A percentile compares a stretch with the other conserved stretches of the same genome.
Evolutionary conservation across 345 rosid genomes (phyloP).

Genomic region (Iberis pinnata): DNA sequence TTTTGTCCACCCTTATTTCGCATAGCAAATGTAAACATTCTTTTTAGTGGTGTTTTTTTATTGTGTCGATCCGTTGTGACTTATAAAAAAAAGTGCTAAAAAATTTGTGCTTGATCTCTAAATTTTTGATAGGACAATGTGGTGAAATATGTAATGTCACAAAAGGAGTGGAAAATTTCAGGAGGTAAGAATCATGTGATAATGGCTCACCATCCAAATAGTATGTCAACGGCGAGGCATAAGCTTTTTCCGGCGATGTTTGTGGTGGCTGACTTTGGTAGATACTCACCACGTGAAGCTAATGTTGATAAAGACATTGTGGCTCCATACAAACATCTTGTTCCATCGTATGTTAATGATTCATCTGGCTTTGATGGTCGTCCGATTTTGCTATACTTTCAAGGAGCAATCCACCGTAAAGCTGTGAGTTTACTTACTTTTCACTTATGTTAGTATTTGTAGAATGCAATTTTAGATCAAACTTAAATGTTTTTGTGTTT

Average conservation of each 20-base stretch:
- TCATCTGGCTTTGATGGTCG: slow-evolving; percentile 60
- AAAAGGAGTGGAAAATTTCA: slow-evolving; percentile 68
- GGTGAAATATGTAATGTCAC: slow-evolving; percentile 51
- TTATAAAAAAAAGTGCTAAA: no score
- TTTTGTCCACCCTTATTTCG: no score
- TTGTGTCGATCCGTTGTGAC: no score
- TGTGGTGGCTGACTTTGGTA: slow-evolving; percentile 82
- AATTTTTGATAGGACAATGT: slow-evolving; percentile 38
- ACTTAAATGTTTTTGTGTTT: no score
- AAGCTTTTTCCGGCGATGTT: slow-evolving; percentile 76
- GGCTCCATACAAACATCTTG: slow-evolving; percentile 86
- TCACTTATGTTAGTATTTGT: no score
- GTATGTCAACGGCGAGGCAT: slow-evolving; percentile 71
- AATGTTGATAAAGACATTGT: slow-evolving; percentile 82
- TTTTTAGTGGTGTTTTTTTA: no score
- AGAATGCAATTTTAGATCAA: no score
- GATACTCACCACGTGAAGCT: slow-evolving; percentile 75
- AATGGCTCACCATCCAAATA: slow-evolving; percentile 93
- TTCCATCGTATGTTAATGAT: slow-evolving; percentile 53
- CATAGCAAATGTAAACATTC: no score
- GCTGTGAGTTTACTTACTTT: slow-evolving; percentile 42
- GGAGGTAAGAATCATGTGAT: slow-evolving; percentile 74
- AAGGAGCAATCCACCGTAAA: slow-evolving; percentile 95
- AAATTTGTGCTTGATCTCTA: no score
- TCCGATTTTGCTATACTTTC: slow-evolving; percentile 75